Conservation (phyloP, 768 basidiomycete genomes). For the Arthromyces matolae region DNA sequence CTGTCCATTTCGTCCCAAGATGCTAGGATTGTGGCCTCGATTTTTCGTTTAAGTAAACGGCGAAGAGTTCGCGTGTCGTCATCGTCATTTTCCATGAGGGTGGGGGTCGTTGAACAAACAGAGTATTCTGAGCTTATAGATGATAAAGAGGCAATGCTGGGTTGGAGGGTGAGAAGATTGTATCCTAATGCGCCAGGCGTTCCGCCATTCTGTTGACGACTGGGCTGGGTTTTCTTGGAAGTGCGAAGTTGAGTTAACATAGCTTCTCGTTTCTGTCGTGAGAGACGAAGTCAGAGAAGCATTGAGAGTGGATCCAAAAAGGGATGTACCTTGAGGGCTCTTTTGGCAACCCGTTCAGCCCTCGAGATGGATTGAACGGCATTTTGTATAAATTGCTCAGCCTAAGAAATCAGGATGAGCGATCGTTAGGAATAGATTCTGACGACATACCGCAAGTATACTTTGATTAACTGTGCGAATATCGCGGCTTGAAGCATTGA, state of each 20-base stretch:
- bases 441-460: slow-evolving; percentile 45
- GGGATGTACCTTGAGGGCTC: slow-evolving; percentile 49
- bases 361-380: slow-evolving; percentile 55
- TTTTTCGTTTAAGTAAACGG: slow-evolving; percentile 61
- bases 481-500: slow-evolving; percentile 55
- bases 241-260: slow-evolving; percentile 42
- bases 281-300: slow-evolving; percentile 2
- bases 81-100: slow-evolving; percentile 53
- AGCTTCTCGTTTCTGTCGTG: slow-evolving; percentile 44
- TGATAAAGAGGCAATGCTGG: slow-evolving; percentile 40
- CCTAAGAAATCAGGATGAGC: slow-evolving; percentile 38
- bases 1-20: slow-evolving; percentile 65
- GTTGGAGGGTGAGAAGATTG: slow-evolving; percentile 31
- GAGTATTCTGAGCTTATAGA: slow-evolving; percentile 40
- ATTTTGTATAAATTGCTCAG: slow-evolving; percentile 51
- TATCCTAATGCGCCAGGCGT: slow-evolving; percentile 31
- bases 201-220: slow-evolving; percentile 10
- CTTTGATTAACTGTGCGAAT: slow-evolving; percentile 51
- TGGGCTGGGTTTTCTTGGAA: slow-evolving; percentile 19
- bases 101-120: slow-evolving; percentile 45
- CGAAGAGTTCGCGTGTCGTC: slow-evolving; percentile 62
- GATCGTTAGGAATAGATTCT: not conserved
- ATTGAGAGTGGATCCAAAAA: not conserved
- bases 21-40: slow-evolving; percentile 51
- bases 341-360: slow-evolving; percentile 52